These are phyloP conservation scores for Cyathus striatus DNA, from an alignment of 768 basidiomycete genomes.

Conservation along the genomic window DNA sequence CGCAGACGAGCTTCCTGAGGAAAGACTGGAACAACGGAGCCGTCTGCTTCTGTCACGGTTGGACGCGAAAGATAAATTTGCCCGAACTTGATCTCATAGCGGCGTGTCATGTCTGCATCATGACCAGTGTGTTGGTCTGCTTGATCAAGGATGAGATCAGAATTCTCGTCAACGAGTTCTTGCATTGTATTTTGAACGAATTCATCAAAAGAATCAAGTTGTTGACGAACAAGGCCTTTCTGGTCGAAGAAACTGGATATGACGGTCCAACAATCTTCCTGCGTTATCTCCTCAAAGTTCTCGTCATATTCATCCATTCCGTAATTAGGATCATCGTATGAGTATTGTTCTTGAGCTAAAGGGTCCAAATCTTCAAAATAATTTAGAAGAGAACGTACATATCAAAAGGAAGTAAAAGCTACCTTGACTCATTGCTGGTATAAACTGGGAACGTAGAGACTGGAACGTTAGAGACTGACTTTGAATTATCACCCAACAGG, in stretches of 20 bases:
- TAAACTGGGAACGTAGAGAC: conserved; percentile 4
- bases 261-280: conserved; percentile 93
- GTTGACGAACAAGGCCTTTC: conserved; percentile 96
- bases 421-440: conserved; percentile 48
- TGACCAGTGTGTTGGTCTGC: conserved; percentile 94
- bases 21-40: conserved; percentile 88
- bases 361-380: conserved; percentile 39
- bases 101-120: conserved; percentile 72
- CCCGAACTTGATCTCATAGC: conserved; percentile 95
- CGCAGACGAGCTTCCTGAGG: conserved; percentile 95
- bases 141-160: conserved; percentile 95
- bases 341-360: conserved; percentile 43
- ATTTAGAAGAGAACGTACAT: conserved; percentile 25
- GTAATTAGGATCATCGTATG: conserved; percentile 58
- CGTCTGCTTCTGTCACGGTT: conserved; percentile 93
- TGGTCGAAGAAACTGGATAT: conserved; percentile 96
- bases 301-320: conserved; percentile 52
- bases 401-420: conserved; percentile 20
- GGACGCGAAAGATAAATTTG: conserved; percentile 97
- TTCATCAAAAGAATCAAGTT: conserved; percentile 97
- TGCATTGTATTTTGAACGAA: conserved; percentile 99
- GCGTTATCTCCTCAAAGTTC: conserved; percentile 74
- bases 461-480: no score
- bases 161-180: conserved; percentile 94
- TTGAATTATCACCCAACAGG: no score